phyloP scores from a whole-genome alignment of 805 yeast species.

The Henningerozyma blattae region DNA sequence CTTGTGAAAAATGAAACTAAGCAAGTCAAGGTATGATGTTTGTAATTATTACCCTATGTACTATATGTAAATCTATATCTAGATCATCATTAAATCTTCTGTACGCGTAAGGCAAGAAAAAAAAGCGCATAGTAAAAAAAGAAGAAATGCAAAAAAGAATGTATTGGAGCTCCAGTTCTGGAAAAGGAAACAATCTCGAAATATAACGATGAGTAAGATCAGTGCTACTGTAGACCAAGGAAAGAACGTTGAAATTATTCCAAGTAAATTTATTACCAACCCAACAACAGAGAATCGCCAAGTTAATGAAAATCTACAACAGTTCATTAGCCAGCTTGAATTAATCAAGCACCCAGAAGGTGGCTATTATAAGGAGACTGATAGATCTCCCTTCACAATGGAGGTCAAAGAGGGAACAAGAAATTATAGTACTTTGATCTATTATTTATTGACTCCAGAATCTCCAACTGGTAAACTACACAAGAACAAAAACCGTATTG shows the following conservation, averaged over 20 bases:
- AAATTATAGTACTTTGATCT: conserved; percentile 38
- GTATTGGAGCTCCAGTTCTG: no score
- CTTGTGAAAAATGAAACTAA: background rate
- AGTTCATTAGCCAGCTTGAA: no score
- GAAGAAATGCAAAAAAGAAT: no score
- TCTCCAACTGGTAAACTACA: conserved; percentile 42
- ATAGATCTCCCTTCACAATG: conserved; percentile 35
- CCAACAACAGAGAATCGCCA: conserved; percentile 15
- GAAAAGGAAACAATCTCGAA: no score
- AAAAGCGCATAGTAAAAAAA: no score
- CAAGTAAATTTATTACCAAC: conserved; percentile 8
- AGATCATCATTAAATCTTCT: no score
- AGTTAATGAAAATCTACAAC: no score
- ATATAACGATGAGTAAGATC: no score
- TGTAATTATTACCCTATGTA: no score
- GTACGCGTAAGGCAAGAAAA: no score
- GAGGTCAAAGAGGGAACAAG: conserved; percentile 14
- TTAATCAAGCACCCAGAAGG: conserved; percentile 41
- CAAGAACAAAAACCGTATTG: conserved; percentile 38
- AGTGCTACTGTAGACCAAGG: conserved; percentile 6
- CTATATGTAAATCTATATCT: no score
- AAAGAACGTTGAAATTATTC: conserved; percentile 7
- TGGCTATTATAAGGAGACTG: conserved; percentile 46
- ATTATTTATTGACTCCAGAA: conserved; percentile 39
- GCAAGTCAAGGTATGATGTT: no score